Evolutionary conservation across 2,329 filamentous ascomycete species (phyloP).

Genomic region (Coleophoma crateriformis): DNA sequence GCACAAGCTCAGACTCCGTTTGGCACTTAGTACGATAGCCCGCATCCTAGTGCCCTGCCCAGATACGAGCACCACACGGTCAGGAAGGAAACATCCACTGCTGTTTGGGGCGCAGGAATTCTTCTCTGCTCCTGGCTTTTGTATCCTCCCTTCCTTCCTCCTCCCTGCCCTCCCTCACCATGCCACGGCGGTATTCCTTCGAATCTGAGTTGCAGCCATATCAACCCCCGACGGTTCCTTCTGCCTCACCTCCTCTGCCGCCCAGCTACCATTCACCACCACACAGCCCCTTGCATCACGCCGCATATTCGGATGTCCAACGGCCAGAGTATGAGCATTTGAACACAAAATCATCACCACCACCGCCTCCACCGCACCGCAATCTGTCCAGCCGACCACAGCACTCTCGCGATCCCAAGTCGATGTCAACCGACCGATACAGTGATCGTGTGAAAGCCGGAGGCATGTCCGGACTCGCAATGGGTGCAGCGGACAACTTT

Average conservation of each 20-base stretch:
- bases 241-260: conserved; percentile 3
- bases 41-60: too few species aligned
- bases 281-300: conserved; percentile 8
- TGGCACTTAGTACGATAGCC: too few species aligned
- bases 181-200: conserved; percentile 16
- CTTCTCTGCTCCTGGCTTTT: neutral
- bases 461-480: conserved; percentile 63
- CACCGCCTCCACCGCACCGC: conserved; percentile 21
- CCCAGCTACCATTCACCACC: conserved; percentile 8
- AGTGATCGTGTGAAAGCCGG: conserved; percentile 27
- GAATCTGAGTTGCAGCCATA: conserved; percentile 7
- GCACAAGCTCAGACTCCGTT: too few species aligned
- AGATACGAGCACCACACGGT: too few species aligned
- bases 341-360: conserved; percentile 12
- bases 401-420: too few species aligned
- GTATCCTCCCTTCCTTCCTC: neutral
- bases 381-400: too few species aligned
- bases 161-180: conserved; percentile 3
- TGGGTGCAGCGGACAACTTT: conserved; percentile 59
- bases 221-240: conserved; percentile 1
- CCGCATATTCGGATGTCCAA: conserved; percentile 19
- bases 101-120: too few species aligned
- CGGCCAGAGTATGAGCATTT: conserved; percentile 9
- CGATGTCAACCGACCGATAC: too few species aligned
- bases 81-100: too few species aligned